Evolutionary conservation across 2,329 filamentous ascomycete species (phyloP), one percentile per base, ranked within the genome.

Genomic region (Fusarium armeniacum): DNA sequence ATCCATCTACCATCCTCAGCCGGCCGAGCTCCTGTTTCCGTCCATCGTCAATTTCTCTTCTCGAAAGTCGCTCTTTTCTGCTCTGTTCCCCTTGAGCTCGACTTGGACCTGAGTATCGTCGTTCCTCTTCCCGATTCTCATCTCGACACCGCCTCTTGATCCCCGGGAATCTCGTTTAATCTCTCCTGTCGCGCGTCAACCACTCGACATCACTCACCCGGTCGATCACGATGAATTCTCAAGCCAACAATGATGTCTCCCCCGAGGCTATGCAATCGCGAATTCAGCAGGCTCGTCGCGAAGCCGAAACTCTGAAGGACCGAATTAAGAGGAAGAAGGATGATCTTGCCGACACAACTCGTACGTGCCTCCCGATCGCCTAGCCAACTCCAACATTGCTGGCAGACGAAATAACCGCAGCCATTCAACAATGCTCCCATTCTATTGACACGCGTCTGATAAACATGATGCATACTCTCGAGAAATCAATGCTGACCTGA

Each of bases 291-390:
- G 95, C 96, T 81, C 91, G 96, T 83, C 93, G 96, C 86, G 96
- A 99, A 87, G 96, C 96, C 77, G 96, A 98, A 86, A 94, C 93
- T 56, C 86, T 98, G 76, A 98, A 98, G 87, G 95, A 98, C 82
- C 91, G 93, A 83, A 98, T 98, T 89, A 98, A 98, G 91, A 90
- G 94, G 84, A 97, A 97, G 90, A 98, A 98, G 92, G 96, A 99
- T 89, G 96, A 98, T 84, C 89, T 99, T 76, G 95, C 95, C 80
- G 96, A 99, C 83, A 97, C 94, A 71, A 97, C 94, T 79, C 91
- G 96, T 99, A 90, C 89, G 95, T 87, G 68, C 36, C 55, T 59
- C 50, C 51, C 58, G 49, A 59, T 66, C 58, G n/a, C 45, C 56
- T 38, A 38, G n/a, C 41, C 30, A 43, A 11, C 30, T 22, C 13